Conservation (phyloP, 2,329 filamentous ascomycete genomes). For the Aspergillus sp. region DNA sequence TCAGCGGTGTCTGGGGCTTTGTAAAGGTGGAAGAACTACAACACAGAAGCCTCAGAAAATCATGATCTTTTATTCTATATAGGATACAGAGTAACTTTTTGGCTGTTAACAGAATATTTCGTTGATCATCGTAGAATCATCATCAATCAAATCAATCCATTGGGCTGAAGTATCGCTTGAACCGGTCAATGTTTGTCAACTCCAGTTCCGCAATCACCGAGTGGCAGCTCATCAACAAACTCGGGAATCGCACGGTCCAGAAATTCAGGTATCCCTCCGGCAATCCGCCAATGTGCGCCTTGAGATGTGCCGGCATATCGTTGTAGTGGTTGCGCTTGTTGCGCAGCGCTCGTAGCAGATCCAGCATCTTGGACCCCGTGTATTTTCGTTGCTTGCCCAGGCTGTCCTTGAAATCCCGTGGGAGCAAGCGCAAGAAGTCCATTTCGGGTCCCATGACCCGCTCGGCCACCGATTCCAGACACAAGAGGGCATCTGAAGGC, state of each 20-base stretch:
- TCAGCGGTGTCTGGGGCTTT: no score
- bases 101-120: background rate
- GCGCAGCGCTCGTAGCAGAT: conserved; percentile 77
- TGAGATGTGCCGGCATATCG: conserved; percentile 80
- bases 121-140: background rate
- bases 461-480: conserved; percentile 47
- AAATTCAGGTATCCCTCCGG: conserved; percentile 77
- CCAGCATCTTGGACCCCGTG: conserved; percentile 72
- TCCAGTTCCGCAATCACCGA: conserved; percentile 62
- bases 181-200: conserved; percentile 43
- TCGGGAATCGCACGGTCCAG: conserved; percentile 74
- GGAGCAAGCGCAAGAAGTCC: conserved; percentile 72
- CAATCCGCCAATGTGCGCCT: conserved; percentile 62
- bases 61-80: no score
- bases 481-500: conserved; percentile 59
- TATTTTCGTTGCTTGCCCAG: conserved; percentile 95
- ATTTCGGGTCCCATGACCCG: conserved; percentile 47
- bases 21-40: no score
- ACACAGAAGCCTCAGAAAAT: no score
- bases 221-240: conserved; percentile 71
- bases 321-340: conserved; percentile 99
- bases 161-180: conserved; percentile 36
- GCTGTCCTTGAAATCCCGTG: conserved; percentile 77
- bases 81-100: background rate
- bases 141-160: conserved; percentile 19